Evolutionary conservation across 2,329 filamentous ascomycete species (phyloP).

Genomic region (Fusarium sp.): DNA sequence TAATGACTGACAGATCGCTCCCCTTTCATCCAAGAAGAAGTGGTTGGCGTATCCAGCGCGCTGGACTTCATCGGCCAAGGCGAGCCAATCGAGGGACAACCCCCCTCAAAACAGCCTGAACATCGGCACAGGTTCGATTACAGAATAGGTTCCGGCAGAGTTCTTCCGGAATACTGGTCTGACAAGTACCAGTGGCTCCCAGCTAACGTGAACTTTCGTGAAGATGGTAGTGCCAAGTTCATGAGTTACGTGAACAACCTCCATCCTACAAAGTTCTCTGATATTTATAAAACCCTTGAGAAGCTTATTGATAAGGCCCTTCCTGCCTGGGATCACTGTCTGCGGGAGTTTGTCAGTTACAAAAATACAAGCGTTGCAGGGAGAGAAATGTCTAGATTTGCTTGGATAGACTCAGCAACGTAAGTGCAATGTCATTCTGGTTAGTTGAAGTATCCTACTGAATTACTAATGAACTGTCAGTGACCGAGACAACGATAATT

Average conservation of each 20-base stretch:
- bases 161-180: background rate
- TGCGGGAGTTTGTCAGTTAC: background rate
- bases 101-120: background rate
- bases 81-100: background rate
- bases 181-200: background rate
- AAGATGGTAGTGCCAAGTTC: background rate
- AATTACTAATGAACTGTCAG: background rate
- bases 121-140: background rate
- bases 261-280: background rate
- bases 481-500: background rate
- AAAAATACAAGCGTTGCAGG: background rate
- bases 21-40: background rate
- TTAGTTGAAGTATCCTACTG: background rate
- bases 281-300: background rate
- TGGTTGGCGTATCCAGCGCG: background rate
- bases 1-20: background rate
- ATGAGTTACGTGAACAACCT: constrained; percentile 9
- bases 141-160: background rate
- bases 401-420: background rate
- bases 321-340: background rate
- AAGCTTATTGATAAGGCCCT: background rate
- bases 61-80: background rate
- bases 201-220: background rate
- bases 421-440: background rate
- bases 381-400: background rate